Evolutionary conservation across 2,329 filamentous ascomycete species (phyloP), one percentile per base, ranked within the genome.

Genomic region (Fusarium dlaminii): DNA sequence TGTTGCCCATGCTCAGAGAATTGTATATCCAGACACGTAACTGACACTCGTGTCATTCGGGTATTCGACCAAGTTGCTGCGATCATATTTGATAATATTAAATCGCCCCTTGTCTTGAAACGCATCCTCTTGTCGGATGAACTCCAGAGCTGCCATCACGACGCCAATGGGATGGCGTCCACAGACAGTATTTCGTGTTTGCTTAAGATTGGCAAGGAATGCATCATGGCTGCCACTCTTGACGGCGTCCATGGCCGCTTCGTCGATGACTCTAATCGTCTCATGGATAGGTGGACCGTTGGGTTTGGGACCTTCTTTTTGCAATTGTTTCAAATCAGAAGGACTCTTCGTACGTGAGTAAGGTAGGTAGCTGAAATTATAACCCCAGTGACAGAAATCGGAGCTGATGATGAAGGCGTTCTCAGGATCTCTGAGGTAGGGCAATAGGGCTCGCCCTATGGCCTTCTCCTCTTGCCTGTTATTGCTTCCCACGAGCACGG

Each of bases 331-430:
- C 79, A 84, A 82, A 70, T 79, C 82, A 75, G 30, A 85, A 5
- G 84, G 73, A 18, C 83, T 80, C 40, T 79, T 81, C 78, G 74
- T 86, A 63, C 70, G 88, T 68, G 68, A 88, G 81, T 98, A 98
- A 67, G 92, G 92, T 34, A 91, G 94, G 82, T 98, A 99, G 63
- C 55, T 56, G 82, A 98, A 99, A 55, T 94, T 88, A 1, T 86
- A 77, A 17, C 96, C 96, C 96, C 96, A 99, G 82, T 99, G 96
- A 74, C 96, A 98, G 81, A 99, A 99, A 81, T 99, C 96, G 2
- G 95, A 98, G 81, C 93, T 96, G 72, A 98, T 89, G 69, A 99
- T 89, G 80, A 98, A 98, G 4, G 92, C 90, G 69, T 94, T 97
- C 18, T 88, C 85, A 0, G 92, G 89, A 75, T 98, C 93, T 39